Conservation (phyloP, 2,329 filamentous ascomycete genomes). For the Colletotrichum plurivorum region DNA sequence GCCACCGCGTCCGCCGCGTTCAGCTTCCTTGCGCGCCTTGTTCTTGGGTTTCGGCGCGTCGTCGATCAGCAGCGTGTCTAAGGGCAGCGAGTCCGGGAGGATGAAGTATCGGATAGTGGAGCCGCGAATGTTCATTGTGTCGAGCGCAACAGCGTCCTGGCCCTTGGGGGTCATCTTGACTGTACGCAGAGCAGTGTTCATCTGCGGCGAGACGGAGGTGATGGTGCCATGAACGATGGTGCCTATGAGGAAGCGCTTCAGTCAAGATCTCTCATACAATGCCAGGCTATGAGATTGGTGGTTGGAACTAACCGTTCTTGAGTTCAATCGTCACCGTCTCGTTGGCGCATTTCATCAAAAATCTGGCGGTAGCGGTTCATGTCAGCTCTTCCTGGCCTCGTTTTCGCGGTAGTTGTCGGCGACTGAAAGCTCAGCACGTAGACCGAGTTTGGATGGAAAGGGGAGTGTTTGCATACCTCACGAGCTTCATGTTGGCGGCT, state of each 20-base stretch:
- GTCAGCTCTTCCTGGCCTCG: constrained; percentile 47
- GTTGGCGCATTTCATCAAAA: constrained; percentile 99
- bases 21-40: constrained; percentile 95
- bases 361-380: constrained; percentile 68
- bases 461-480: constrained; percentile 76
- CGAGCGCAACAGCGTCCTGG: constrained; percentile 88
- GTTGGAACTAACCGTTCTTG: constrained; percentile 84
- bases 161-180: constrained; percentile 96
- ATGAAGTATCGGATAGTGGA: constrained; percentile 98
- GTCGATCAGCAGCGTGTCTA: constrained; percentile 96
- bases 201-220: constrained; percentile 95
- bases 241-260: constrained; percentile 64
- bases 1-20: constrained; percentile 69
- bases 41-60: constrained; percentile 99
- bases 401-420: constrained; percentile 13
- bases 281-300: background rate
- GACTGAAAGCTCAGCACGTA: constrained; percentile 31
- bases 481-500: constrained; percentile 88
- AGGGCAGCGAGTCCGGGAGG: constrained; percentile 92
- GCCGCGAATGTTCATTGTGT: constrained; percentile 97
- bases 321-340: constrained; percentile 98
- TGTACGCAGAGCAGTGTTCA: constrained; percentile 96
- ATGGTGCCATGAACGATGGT: constrained; percentile 98
- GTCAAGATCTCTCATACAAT: background rate
- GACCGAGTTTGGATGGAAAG: constrained; percentile 48